Evolutionary conservation across 768 basidiomycete genomes (phyloP), one percentile per base, ranked within the genome.

Genomic region (Xanthoconium stramineum): DNA sequence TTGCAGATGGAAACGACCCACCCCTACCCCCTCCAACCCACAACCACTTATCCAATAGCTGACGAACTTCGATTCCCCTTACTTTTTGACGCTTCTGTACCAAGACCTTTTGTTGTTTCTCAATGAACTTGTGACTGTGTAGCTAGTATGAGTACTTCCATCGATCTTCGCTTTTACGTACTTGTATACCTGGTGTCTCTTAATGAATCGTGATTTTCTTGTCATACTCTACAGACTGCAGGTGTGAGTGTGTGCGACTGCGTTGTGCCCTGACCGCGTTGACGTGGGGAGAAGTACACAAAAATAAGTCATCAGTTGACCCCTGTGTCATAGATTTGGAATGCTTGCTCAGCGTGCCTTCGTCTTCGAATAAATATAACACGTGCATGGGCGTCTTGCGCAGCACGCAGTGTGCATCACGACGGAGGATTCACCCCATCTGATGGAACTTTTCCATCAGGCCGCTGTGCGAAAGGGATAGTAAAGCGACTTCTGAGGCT

Each of bases 1-100:
- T 12, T 8, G 30, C 38, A n/a, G 44, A 19, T 12, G 38, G 3
- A 14, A 50, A 24, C 7, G 57, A 43, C 17, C 13, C 13, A 30
- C 20, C 13, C 13, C 9, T 6, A 8, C 37, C 55, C 11, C 30
- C 42, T 50, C 44, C 50, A 6, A 40, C 10, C 2, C 49, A 52
- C 19, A 47, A 51, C 12, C 40, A 50, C 29, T 29, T n/a, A 33
- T 11, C 49, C 24, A 36, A 36, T 43, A 52, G 38, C 17, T 69
- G 32, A 67, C 53, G 29, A 46, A 45, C 49, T 0, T 37, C 3
- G 28, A 37, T 19, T 11, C 10, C 13, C 33, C 35, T 15, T n/a
- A 35, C 8, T 39, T 46, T 48, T 45, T 11, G 12, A 48, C 1
- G 1, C 4, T 14, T 33, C 28, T 14, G 35, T 42, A 39, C 15